These are phyloP conservation scores for Helicosporidium sp. DNA, from an alignment of 139 green algal species.

Conservation along the genomic window DNA sequence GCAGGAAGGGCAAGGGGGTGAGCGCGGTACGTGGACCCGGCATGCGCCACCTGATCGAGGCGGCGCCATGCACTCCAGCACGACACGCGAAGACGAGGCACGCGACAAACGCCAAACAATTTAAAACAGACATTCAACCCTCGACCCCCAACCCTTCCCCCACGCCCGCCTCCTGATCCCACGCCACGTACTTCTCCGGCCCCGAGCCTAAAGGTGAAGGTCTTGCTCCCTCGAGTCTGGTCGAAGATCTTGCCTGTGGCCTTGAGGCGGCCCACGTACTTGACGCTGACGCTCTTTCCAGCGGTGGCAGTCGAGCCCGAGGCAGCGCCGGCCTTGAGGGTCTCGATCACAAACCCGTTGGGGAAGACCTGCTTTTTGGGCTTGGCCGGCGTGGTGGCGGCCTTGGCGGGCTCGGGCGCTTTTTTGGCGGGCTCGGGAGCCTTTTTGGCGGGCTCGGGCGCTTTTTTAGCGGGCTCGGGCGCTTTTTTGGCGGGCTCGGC, in stretches of 20 bases:
- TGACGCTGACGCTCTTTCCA: slow-evolving; percentile 39
- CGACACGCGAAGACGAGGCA: too few relatives aligned
- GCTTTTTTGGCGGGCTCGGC: not conserved
- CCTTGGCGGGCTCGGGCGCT: not conserved
- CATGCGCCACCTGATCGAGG: too few relatives aligned
- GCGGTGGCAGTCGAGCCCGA: slow-evolving; percentile 29
- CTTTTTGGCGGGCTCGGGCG: too few relatives aligned
- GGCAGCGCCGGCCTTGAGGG: slow-evolving; percentile 12
- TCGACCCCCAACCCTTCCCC: too few relatives aligned
- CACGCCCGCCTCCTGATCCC: too few relatives aligned
- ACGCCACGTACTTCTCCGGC: slow-evolving; percentile 58
- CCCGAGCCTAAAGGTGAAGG: slow-evolving; percentile 71
- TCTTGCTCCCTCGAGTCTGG: slow-evolving; percentile 40
- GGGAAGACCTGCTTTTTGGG: slow-evolving; percentile 28
- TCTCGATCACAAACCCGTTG: slow-evolving; percentile 61
- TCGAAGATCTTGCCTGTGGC: slow-evolving; percentile 75
- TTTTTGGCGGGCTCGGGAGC: too few relatives aligned
- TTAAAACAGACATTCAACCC: too few relatives aligned
- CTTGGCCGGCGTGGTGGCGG: slow-evolving; percentile 1
- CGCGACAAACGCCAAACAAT: too few relatives aligned
- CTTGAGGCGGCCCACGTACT: slow-evolving; percentile 60
- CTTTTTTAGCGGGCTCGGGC: too few relatives aligned
- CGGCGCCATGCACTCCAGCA: too few relatives aligned
- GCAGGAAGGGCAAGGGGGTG: slow-evolving; percentile 2
- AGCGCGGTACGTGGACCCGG: too few relatives aligned